Evolutionary conservation across 1,284 basidiomycete genomes (phyloP).

Genomic region (Inonotus obliquus): DNA sequence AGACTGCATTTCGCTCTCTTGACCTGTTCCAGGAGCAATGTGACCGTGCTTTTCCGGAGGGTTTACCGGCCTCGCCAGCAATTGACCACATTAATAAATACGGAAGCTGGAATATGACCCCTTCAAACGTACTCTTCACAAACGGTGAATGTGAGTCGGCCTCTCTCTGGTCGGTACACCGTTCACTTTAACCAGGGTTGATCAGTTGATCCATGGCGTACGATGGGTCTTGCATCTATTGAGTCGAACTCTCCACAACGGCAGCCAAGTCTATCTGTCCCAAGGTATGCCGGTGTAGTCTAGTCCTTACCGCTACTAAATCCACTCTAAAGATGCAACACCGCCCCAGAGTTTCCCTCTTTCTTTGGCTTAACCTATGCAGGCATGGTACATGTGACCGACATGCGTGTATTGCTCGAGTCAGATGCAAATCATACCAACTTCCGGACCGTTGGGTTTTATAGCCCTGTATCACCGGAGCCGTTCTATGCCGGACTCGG

Average conservation of each 20-base stretch:
- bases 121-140: slow-evolving; percentile 43
- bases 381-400: slow-evolving; percentile 45
- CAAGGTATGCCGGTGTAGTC: slow-evolving; percentile 29
- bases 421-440: slow-evolving; percentile 44
- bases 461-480: slow-evolving; percentile 41
- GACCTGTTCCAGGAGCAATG: slow-evolving; percentile 42
- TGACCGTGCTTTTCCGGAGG: slow-evolving; percentile 34
- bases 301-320: neutral
- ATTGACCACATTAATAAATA: slow-evolving; percentile 44
- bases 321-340: slow-evolving; percentile 34
- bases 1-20: slow-evolving; percentile 41
- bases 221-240: slow-evolving; percentile 46
- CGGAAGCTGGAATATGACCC: slow-evolving; percentile 47
- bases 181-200: neutral
- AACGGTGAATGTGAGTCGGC: slow-evolving; percentile 43
- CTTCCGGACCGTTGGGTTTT: slow-evolving; percentile 46
- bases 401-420: slow-evolving; percentile 42
- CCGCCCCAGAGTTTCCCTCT: slow-evolving; percentile 28
- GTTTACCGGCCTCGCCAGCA: slow-evolving; percentile 36
- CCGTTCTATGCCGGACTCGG: slow-evolving; percentile 43
- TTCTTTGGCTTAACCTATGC: slow-evolving; percentile 45
- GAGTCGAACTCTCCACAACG: slow-evolving; percentile 42
- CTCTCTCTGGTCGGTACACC: neutral
- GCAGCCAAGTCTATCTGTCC: slow-evolving; percentile 34
- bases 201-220: slow-evolving; percentile 49